Conservation (phyloP, 305 asterid species). For the Fraxinus sp. region DNA sequence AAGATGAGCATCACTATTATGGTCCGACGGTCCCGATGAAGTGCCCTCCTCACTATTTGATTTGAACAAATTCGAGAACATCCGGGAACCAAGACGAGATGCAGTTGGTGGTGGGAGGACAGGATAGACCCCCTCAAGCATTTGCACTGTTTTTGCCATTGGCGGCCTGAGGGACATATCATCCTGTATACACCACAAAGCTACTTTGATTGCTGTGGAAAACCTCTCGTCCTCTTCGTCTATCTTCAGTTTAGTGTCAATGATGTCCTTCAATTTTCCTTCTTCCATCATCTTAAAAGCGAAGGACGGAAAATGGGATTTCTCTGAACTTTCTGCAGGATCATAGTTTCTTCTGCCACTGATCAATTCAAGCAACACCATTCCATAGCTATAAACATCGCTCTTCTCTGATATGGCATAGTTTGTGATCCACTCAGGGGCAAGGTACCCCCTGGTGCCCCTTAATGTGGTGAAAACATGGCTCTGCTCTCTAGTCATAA, state of each 20-base stretch:
- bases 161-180: constrained; percentile 21
- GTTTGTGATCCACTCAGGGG: constrained; percentile 2
- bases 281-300: constrained; percentile 24
- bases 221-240: constrained; percentile 18
- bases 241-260: constrained; percentile 14
- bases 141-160: constrained; percentile 20
- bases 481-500: constrained; percentile 24
- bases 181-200: constrained; percentile 18
- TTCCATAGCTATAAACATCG: constrained; percentile 22
- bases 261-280: constrained; percentile 11
- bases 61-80: constrained; percentile 21
- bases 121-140: constrained; percentile 24
- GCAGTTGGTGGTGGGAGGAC: constrained; percentile 8
- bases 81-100: neutral
- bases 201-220: constrained; percentile 16
- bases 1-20: constrained; percentile 44
- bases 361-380: constrained; percentile 24
- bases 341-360: constrained; percentile 23
- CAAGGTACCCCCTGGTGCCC: constrained; percentile 19
- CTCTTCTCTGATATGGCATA: constrained; percentile 5
- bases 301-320: constrained; percentile 19
- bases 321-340: constrained; percentile 2
- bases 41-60: constrained; percentile 37
- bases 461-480: constrained; percentile 23
- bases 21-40: constrained; percentile 43